Evolutionary conservation across 73 alveolate genomes (phyloP), one percentile per base, ranked within the genome.

Genomic region (Tetrahymena malaccensis): DNA sequence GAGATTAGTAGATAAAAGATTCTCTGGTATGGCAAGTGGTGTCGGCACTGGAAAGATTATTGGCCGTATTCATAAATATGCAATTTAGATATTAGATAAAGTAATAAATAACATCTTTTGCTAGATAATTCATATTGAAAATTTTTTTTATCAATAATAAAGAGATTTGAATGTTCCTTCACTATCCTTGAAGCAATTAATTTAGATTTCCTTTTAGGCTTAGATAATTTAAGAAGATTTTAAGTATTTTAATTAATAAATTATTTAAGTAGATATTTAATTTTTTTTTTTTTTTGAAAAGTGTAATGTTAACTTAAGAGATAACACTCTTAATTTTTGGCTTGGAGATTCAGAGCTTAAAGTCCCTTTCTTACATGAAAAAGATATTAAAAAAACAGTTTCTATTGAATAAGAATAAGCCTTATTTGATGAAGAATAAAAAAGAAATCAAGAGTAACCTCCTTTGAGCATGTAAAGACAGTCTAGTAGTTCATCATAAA

Each of bases 21-120:
- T 95, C 95, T 97, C 96, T 85, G 99, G 99, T 56, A 96, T 98
- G 85, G 99, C 99, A 15, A 85, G 84, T 56, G 99, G 99, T 44
- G 98, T 98, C 4, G 99, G 99, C 0, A 96, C 99, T 4, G 96
- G 98, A 85, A 97, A 94, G 93, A 98, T 98, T 33, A 56, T 98
- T 4, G 99, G 99, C 38, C 97, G 97, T 57, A 97, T 98, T 70
- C 99, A 98, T 96, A 99, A 99, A 19, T 99, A 98, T 4, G 98
- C 98, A 96, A 96, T 98, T 94, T 96, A 98, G 93, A 98, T 98
- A 16, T 94, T 96, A 93, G 98, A 97, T 95, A 94, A 97, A 58
- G 96, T 95, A 95, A 95, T 85, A 22, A 33, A 34, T 22, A 34
- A 31, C 34, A 25, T 10, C 13, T 85, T 84, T 43, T 19, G 2